Base-by-base conservation (phyloP, 345 rosid species). In the Sisymbrium irio region DNA sequence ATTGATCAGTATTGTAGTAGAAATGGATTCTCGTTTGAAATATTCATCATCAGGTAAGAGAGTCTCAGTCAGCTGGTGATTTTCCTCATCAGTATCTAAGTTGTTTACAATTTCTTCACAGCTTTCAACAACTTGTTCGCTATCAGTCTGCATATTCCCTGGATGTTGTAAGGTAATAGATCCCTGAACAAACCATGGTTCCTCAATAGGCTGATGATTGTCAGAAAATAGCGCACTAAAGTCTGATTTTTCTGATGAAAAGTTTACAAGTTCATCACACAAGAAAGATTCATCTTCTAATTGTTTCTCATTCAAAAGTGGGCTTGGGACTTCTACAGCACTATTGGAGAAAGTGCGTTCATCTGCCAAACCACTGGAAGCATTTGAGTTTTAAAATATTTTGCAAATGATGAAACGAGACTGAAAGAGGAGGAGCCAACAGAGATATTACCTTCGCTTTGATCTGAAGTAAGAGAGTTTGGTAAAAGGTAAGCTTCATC, bases 331-430 rank as follows among this genome's bases (percentile, higher is more conserved):
- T 55, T 83, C 69, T 57, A 37, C 49, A 49, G 42, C 80, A 77
- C 62, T 77, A 49, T 77, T 68, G 5, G 42, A 17, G 11, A 56
- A 27, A 60, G 44, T 61, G 40, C 14, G 59, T 76, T 83, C 81
- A 94, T 87, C 98, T 94, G 98, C 86, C 85, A 89, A 94, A 85
- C 77, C 86, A 88, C 98, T 94, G 97, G 86, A 88, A 85, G 74
- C 86, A 87, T 88, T 84, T 91, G 86, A 94, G 97, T 89, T 85
- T 88, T 85, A 88, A 88, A 82, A 80, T 80, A 85, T 75, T 71
- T 53, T 71, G 78, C 79, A 66, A 41, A 68, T 65, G 76, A 66
- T 59, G 68, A 64, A 79, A 69, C 58, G 69, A 64, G 64, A 28
- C 30, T 45, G 25, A 64, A 71, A 65, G 18, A 7, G 58, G 51